Percentiles rank a stretch among this genome's conserved stretches.
Conservation (phyloP, 441 rosid genomes). For the Euphorbia celastroides region DNA sequence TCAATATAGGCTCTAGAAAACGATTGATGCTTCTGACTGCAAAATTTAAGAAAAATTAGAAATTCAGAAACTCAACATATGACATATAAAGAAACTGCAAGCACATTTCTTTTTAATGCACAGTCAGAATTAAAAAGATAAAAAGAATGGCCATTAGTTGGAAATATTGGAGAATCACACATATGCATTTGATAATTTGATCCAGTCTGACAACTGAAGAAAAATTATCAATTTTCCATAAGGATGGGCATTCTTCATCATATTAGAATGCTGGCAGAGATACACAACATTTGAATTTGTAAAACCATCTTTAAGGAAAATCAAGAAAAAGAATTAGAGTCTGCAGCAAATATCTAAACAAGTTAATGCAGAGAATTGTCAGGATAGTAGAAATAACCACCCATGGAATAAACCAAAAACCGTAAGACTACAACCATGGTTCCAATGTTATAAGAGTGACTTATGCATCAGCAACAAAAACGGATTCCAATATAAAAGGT, state of each 20-base stretch:
- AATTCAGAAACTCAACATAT: background rate
- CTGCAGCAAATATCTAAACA: background rate
- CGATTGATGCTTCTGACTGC: conserved; percentile 60
- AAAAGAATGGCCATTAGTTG: background rate
- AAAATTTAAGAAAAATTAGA: background rate
- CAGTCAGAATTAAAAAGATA: background rate
- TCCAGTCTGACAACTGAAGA: background rate
- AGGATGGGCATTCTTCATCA: background rate
- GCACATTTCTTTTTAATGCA: background rate
- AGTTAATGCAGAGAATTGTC: background rate
- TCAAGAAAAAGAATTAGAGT: background rate
- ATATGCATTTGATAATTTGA: background rate
- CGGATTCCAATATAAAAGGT: background rate
- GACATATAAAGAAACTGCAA: conserved; percentile 7
- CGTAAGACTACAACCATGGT: background rate
- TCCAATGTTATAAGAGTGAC: background rate
- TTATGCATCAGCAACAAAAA: background rate
- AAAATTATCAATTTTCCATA: background rate
- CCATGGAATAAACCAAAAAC: background rate
- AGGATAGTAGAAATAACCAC: background rate
- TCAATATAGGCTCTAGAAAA: conserved; percentile 65
- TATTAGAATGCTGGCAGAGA: background rate
- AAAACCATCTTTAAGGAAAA: background rate
- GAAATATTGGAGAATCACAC: background rate
- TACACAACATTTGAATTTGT: background rate